Percentiles rank a stretch among this genome's conserved stretches.
These are phyloP conservation scores for Chenopodium formosanum DNA, from an alignment of 148 eudicot species.

Conservation along the genomic window DNA sequence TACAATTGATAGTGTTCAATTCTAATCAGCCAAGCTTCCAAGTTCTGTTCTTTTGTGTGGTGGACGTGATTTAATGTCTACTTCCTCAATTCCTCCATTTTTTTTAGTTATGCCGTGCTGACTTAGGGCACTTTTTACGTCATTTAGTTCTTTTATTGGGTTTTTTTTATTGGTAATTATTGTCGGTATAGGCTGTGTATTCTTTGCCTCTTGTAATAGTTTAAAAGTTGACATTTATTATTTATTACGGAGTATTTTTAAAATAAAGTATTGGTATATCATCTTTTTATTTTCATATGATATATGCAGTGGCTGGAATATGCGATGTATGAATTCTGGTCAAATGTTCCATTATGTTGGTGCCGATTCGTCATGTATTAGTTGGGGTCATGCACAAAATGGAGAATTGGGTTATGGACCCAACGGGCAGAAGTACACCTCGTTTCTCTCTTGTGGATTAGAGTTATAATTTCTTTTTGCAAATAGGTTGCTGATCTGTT, in stretches of 20 bases:
- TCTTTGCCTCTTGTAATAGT: not conserved
- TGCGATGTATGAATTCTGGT: slow-evolving; percentile 96
- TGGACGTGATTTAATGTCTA: not conserved
- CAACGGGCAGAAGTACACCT: slow-evolving; percentile 48
- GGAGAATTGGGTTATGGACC: slow-evolving; percentile 97
- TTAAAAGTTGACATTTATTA: no score
- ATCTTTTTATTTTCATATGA: not conserved
- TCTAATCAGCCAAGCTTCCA: not conserved
- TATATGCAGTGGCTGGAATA: slow-evolving; percentile 78
- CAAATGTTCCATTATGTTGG: slow-evolving; percentile 88
- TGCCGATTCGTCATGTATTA: slow-evolving; percentile 92
- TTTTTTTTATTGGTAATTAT: not conserved
- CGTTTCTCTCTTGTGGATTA: not conserved
- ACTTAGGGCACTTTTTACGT: no score
- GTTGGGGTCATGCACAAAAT: slow-evolving; percentile 92
- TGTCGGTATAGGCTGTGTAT: not conserved
- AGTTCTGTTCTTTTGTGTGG: not conserved
- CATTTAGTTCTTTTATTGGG: no score
- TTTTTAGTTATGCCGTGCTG: no score
- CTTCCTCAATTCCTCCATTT: no score
- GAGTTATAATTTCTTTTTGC: not conserved
- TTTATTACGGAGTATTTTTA: no score
- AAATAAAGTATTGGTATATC: not conserved
- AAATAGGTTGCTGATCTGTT: not conserved
- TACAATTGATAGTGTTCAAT: not conserved